Evolutionary conservation across 2,329 filamentous ascomycete species (phyloP).

Genomic region (Orbilia brochopaga): DNA sequence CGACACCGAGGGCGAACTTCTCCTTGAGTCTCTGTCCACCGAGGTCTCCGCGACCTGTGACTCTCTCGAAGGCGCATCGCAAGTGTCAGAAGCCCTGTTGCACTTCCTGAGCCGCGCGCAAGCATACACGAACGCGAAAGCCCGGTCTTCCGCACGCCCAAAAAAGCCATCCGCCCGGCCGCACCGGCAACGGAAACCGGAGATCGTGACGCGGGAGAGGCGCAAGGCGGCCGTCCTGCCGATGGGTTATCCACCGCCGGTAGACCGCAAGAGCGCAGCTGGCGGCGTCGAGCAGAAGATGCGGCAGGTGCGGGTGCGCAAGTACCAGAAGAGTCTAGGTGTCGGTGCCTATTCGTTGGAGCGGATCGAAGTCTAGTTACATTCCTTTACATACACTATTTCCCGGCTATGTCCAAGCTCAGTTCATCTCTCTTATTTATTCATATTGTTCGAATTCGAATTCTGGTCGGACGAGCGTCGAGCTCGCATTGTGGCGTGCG

Average conservation of each 20-base stretch:
- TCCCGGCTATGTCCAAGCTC: too few species aligned
- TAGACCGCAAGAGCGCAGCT: constrained; percentile 55
- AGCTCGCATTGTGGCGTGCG: too few species aligned
- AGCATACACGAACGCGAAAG: constrained; percentile 29
- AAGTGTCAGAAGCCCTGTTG: constrained; percentile 32
- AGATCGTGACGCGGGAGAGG: constrained; percentile 38
- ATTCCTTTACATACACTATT: background rate
- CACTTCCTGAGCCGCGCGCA: constrained; percentile 44
- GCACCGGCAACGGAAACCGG: constrained; percentile 31
- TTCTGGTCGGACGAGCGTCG: background rate
- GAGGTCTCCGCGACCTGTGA: constrained; percentile 46
- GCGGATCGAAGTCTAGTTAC: constrained; percentile 36
- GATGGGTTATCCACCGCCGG: constrained; percentile 44
- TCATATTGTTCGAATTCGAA: constrained; percentile 9
- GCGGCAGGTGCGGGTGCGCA: constrained; percentile 34
- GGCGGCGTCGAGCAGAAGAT: constrained; percentile 22
- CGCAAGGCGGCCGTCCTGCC: constrained; percentile 46
- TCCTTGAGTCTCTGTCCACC: constrained; percentile 42
- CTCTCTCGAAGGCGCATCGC: constrained; percentile 40
- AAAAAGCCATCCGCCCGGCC: constrained; percentile 27
- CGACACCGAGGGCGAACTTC: constrained; percentile 42
- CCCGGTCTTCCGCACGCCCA: constrained; percentile 10
- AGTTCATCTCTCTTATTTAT: constrained; percentile 1
- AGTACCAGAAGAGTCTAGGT: constrained; percentile 40
- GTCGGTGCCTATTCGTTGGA: constrained; percentile 49